Conservation (phyloP, 2,329 filamentous ascomycete species). For the Fusarium sp. region DNA sequence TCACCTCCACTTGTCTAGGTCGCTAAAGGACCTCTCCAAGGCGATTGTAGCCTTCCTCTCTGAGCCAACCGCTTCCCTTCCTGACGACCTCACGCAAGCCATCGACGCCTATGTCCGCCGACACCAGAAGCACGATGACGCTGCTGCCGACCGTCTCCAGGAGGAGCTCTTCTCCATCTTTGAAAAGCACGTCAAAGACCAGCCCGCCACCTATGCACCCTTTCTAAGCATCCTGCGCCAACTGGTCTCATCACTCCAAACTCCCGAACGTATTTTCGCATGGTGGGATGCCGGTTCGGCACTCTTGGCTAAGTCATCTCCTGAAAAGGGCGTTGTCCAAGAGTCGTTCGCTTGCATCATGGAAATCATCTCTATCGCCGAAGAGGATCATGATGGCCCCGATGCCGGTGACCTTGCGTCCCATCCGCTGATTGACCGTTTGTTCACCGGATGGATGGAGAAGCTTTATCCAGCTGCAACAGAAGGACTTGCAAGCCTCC, state of each 20-base stretch:
- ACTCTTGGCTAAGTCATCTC: conserved; percentile 61
- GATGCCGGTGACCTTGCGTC: conserved; percentile 55
- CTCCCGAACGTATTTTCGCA: conserved; percentile 69
- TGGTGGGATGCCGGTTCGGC: conserved; percentile 73
- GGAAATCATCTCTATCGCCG: conserved; percentile 71
- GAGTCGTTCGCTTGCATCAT: conserved; percentile 74
- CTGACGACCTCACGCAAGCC: conserved; percentile 69
- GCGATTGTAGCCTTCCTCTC: conserved; percentile 62
- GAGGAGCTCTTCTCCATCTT: conserved; percentile 77
- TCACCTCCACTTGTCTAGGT: conserved; percentile 52
- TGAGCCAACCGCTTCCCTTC: conserved; percentile 69
- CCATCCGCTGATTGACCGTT: conserved; percentile 65
- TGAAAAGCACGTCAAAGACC: conserved; percentile 69
- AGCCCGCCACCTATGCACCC: conserved; percentile 67
- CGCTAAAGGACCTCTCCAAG: conserved; percentile 70
- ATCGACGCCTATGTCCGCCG: conserved; percentile 76
- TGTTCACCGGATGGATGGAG: conserved; percentile 68
- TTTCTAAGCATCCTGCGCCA: conserved; percentile 75
- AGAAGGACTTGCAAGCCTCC: conserved; percentile 52
- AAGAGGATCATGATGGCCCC: conserved; percentile 61
- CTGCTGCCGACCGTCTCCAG: conserved; percentile 75
- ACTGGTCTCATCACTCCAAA: conserved; percentile 71
- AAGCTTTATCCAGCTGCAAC: conserved; percentile 54
- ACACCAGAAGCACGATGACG: conserved; percentile 74
- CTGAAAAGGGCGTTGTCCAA: conserved; percentile 71